Conservation (phyloP, 495 filamentous ascomycete genomes). For the Aspergillus avenaceus region DNA sequence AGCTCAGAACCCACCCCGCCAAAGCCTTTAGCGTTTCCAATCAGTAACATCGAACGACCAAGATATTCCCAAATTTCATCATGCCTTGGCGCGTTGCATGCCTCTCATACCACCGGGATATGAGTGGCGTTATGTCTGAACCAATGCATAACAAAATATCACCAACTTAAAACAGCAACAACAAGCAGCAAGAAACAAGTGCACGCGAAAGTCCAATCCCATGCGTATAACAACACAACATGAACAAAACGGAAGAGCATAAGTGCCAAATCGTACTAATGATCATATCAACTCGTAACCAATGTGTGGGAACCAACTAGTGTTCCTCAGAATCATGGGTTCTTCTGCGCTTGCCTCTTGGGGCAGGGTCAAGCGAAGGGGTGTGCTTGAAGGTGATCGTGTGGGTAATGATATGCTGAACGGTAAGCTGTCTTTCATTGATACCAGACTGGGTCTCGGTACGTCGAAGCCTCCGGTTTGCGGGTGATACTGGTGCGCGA, state of each 20-base stretch:
- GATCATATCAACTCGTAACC: too few species aligned
- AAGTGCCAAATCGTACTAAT: neutral
- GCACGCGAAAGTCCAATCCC: too few species aligned
- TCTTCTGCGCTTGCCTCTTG: conserved; percentile 2
- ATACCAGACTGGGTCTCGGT: neutral
- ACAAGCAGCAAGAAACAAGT: neutral
- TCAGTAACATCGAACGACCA: neutral
- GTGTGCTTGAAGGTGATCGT: conserved; percentile 1
- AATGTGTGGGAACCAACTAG: neutral
- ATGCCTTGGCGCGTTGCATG: neutral
- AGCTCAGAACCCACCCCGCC: too few species aligned
- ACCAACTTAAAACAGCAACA: neutral
- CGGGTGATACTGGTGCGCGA: neutral
- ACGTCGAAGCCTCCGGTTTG: neutral
- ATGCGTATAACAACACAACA: neutral
- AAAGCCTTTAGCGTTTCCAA: too few species aligned
- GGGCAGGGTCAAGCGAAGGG: conserved; percentile 1
- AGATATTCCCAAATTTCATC: neutral
- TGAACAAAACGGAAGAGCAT: neutral
- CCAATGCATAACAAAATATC: neutral
- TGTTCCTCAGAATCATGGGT: neutral
- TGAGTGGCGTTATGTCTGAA: neutral
- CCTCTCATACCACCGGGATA: conserved; percentile 1
- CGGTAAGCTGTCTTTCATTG: neutral
- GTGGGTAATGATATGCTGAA: conserved; percentile 4